Percentiles rank a stretch among this genome's conserved stretches.
Conservation (phyloP, 208 protist species). For the Eutreptiella sp. region DNA sequence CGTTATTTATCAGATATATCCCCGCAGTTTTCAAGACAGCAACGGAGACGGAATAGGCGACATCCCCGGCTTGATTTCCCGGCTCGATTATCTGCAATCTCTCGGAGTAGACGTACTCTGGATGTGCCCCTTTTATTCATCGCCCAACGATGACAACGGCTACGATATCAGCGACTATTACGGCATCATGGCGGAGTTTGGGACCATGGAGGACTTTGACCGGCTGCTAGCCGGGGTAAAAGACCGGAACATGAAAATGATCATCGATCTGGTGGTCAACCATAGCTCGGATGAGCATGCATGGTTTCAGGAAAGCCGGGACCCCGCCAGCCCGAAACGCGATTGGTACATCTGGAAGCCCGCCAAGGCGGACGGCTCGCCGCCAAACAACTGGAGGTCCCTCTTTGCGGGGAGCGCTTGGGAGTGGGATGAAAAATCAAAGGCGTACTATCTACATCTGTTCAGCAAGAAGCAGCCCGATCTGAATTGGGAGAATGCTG, state of each 20-base stretch:
- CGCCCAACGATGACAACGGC: constrained; percentile 7
- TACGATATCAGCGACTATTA: constrained; percentile 23
- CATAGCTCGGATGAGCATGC: constrained; percentile 19
- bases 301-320: constrained; percentile 9
- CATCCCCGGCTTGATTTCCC: constrained; percentile 6
- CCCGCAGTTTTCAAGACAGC: too few species aligned
- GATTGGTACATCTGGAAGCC: too few species aligned
- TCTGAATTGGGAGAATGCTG: too few species aligned
- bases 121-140: constrained; percentile 18
- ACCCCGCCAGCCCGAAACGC: too few species aligned
- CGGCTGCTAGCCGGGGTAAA: not conserved
- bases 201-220: constrained; percentile 6
- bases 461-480: too few species aligned
- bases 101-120: constrained; percentile 8
- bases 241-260: not conserved
- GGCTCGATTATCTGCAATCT: constrained; percentile 1
- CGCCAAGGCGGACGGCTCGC: too few species aligned
- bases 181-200: constrained; percentile 6
- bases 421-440: too few species aligned
- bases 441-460: too few species aligned
- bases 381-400: too few species aligned
- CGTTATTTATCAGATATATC: too few species aligned
- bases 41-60: constrained; percentile 12
- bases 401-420: too few species aligned
- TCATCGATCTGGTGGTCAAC: constrained; percentile 16